phyloP scores from a whole-genome alignment of 2,329 filamentous ascomycete genomes.

The Madurella fahalii region DNA sequence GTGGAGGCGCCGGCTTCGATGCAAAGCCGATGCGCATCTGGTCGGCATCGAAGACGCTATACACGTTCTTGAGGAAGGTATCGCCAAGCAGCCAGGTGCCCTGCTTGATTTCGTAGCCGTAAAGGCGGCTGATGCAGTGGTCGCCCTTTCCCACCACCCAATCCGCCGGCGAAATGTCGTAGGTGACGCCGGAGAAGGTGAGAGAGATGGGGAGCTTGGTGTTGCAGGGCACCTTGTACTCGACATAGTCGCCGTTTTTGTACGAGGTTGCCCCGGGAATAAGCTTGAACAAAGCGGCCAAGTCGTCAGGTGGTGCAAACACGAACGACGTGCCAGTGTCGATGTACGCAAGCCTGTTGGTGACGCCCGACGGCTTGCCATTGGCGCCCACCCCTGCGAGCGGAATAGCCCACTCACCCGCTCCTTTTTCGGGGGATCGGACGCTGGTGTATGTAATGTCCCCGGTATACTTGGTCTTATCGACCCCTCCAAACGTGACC shows the following conservation, averaged over 20 bases:
- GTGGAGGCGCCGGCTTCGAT: slow-evolving; percentile 28
- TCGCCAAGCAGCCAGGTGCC: slow-evolving; percentile 77
- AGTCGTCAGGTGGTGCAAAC: slow-evolving; percentile 65
- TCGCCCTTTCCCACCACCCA: slow-evolving; percentile 56
- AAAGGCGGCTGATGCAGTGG: slow-evolving; percentile 66
- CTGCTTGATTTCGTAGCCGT: slow-evolving; percentile 64
- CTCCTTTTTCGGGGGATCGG: slow-evolving; percentile 35
- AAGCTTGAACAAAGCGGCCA: slow-evolving; percentile 61
- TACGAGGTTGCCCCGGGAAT: slow-evolving; percentile 56
- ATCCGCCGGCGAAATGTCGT: slow-evolving; percentile 64
- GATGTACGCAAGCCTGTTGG: slow-evolving; percentile 60
- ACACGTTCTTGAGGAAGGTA: slow-evolving; percentile 86
- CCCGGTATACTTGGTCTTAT: slow-evolving; percentile 63
- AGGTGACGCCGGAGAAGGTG: slow-evolving; percentile 63
- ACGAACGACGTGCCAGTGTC: slow-evolving; percentile 82
- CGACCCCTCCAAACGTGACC: slow-evolving; percentile 69
- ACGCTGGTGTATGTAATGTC: slow-evolving; percentile 63
- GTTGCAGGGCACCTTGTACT: slow-evolving; percentile 70
- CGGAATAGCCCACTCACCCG: slow-evolving; percentile 68
- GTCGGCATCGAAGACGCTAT: slow-evolving; percentile 78
- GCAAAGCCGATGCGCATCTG: slow-evolving; percentile 54
- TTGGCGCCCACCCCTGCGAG: slow-evolving; percentile 63
- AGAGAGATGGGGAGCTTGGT: slow-evolving; percentile 58
- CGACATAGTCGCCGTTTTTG: slow-evolving; percentile 48
- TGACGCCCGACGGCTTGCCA: slow-evolving; percentile 52